Base-by-base conservation (phyloP, 2,329 filamentous ascomycete species). In the Colletotrichum plurivorum region DNA sequence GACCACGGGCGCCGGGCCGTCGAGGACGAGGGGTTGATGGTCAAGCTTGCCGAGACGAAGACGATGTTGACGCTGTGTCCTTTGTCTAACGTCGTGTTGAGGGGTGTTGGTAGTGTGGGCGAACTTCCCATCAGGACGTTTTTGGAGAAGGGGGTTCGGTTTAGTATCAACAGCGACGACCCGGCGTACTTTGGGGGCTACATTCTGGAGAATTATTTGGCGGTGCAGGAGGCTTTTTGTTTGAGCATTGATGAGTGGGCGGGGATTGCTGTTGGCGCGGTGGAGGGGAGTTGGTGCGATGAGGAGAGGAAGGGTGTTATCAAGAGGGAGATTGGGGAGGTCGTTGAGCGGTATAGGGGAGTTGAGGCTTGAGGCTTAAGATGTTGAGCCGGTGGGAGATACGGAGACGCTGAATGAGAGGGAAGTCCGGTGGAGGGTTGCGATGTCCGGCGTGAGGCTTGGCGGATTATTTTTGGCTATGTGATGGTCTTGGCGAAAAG, bases 131-230 rank as follows among this genome's bases (percentile, higher is more conserved):
- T 94, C 68, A 83, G 89, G 15, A 82, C 80, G 60, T 91, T 93
- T 73, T 78, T 94, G 20, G 87, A 92, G 48, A 82, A 82, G 6
- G 89, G 90, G 0, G 88, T 94, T 46, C 84, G 82, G 70, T 93
- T 94, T 78, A 92, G 88, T 64, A 88, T 94, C 77, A 94, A 94
- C 78, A 92, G 89, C 72, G 92, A 94, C 75, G 91, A 93, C 75
- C 91, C 91, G 68, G 91, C 90, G 12, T 93, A 93, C 76, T 94
- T 95, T 80, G 91, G 92, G 3, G 90, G 89, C 0, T 94, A 94
- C 78, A 88, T 94, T 61, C 81, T 92, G 59, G 91, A 93, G 73
- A 94, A 94, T 73, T 94, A 92, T 79, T 91, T 89, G 73, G 90
- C 90, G 1, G 90, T 95, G 36, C 92, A 95, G 78, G 90, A 93